Conservation (phyloP, 805 yeast genomes). For the Torulaspora franciscae region DNA sequence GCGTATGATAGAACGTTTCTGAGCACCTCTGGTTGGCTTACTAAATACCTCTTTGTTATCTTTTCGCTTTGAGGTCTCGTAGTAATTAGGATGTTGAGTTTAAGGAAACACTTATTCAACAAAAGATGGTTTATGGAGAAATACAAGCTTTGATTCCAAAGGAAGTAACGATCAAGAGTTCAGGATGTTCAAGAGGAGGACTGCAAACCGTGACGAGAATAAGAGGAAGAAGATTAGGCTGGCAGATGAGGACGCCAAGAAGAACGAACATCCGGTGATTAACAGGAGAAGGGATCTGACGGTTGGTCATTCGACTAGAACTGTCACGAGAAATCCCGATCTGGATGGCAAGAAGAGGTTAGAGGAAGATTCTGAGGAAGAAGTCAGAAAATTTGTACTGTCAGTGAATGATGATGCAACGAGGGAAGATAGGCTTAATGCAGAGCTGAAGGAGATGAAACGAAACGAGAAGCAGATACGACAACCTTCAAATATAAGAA, state of each 20-base stretch:
- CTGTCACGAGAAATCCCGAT: background rate
- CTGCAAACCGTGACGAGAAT: conserved; percentile 6
- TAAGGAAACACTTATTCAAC: conserved; percentile 7
- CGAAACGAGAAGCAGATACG: conserved; percentile 10
- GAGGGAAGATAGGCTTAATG: conserved; percentile 14
- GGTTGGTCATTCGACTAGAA: background rate
- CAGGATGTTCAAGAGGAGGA: conserved; percentile 30
- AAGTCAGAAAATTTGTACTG: conserved; percentile 6
- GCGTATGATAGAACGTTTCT: background rate
- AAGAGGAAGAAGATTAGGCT: conserved; percentile 17
- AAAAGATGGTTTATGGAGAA: background rate
- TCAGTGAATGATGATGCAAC: conserved; percentile 15
- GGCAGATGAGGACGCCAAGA: background rate
- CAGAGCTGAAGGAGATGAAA: conserved; percentile 6
- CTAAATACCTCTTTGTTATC: background rate
- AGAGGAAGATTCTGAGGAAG: background rate
- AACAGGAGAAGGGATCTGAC: background rate
- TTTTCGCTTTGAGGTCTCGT: conserved; percentile 4
- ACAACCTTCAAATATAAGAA: conserved; percentile 45
- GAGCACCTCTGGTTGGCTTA: background rate
- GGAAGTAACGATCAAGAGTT: background rate
- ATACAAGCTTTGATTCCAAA: background rate
- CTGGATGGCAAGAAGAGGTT: background rate
- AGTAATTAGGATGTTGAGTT: conserved; percentile 2
- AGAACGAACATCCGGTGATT: conserved; percentile 1